phyloP scores from a whole-genome alignment of 2,329 filamentous ascomycete species.

The Aspergillus calidoustus region DNA sequence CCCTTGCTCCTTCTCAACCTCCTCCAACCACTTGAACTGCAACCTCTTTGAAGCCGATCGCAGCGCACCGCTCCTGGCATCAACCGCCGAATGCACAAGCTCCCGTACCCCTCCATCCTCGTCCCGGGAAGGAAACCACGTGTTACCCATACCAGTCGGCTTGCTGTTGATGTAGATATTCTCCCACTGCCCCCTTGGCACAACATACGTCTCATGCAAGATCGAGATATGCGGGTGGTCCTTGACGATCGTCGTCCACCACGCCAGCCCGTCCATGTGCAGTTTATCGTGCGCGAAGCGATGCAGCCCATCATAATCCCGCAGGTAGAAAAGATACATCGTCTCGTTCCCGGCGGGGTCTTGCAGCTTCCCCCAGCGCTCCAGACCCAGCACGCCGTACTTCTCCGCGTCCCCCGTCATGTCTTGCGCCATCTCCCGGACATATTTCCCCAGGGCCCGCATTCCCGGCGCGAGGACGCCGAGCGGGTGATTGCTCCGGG shows the following conservation, averaged over 20 bases:
- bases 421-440: slow-evolving; percentile 35
- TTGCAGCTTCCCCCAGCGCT: too few species aligned
- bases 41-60: too few species aligned
- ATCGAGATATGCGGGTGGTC: slow-evolving; percentile 48
- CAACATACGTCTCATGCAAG: slow-evolving; percentile 52
- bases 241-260: slow-evolving; percentile 47
- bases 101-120: too few species aligned
- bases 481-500: slow-evolving; percentile 42
- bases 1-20: too few species aligned
- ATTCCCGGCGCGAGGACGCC: slow-evolving; percentile 48
- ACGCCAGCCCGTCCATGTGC: slow-evolving; percentile 50
- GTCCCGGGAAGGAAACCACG: background rate
- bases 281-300: slow-evolving; percentile 47
- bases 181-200: slow-evolving; percentile 47
- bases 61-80: too few species aligned
- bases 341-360: slow-evolving; percentile 29
- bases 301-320: slow-evolving; percentile 47
- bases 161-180: slow-evolving; percentile 49
- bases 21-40: too few species aligned
- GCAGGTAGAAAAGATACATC: slow-evolving; percentile 49
- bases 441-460: slow-evolving; percentile 28
- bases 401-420: slow-evolving; percentile 12
- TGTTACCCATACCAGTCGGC: slow-evolving; percentile 37
- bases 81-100: too few species aligned
- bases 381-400: slow-evolving; percentile 2